phyloP scores from a whole-genome alignment of 805 yeast species.

The Ogataea naganishii region DNA sequence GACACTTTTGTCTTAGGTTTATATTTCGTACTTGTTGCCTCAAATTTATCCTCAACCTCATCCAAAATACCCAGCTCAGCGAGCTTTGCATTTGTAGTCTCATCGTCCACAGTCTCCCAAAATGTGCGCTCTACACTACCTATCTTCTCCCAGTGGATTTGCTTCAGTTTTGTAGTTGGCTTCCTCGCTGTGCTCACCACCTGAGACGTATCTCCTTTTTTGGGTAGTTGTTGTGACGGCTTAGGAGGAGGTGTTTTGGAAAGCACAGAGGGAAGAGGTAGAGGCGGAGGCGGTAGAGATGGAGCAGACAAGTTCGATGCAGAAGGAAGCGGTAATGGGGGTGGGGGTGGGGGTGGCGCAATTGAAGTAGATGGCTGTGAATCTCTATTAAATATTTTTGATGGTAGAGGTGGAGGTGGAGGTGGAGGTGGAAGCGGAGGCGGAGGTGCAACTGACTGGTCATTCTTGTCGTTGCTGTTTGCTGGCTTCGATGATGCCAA shows the following conservation, averaged over 20 bases:
- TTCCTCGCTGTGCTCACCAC: slow-evolving; percentile 10
- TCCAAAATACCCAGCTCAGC: slow-evolving; percentile 53
- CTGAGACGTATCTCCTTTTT: neutral
- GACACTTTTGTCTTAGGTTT: slow-evolving; percentile 24
- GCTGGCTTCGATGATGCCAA: neutral
- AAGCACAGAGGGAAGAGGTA: neutral
- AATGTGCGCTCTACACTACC: slow-evolving; percentile 51
- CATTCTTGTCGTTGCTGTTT: too few species aligned
- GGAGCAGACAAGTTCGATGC: neutral
- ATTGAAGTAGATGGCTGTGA: slow-evolving; percentile 4
- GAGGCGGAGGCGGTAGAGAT: slow-evolving; percentile 4
- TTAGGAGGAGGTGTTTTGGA: too few species aligned
- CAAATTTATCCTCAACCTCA: slow-evolving; percentile 54
- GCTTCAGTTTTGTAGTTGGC: slow-evolving; percentile 45
- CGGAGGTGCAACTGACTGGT: neutral
- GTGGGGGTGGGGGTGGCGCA: slow-evolving; percentile 4
- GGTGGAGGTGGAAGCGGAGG: slow-evolving; percentile 3
- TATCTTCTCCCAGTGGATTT: slow-evolving; percentile 76
- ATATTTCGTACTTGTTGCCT: slow-evolving; percentile 24
- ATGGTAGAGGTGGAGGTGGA: slow-evolving; percentile 8
- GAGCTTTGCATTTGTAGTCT: slow-evolving; percentile 37
- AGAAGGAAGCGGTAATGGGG: slow-evolving; percentile 5
- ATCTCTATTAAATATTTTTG: neutral
- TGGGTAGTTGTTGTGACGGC: too few species aligned
- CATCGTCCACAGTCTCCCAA: slow-evolving; percentile 46